Evolutionary conservation across 345 rosid genomes (phyloP).

Genomic region (Iberis pinnata): DNA sequence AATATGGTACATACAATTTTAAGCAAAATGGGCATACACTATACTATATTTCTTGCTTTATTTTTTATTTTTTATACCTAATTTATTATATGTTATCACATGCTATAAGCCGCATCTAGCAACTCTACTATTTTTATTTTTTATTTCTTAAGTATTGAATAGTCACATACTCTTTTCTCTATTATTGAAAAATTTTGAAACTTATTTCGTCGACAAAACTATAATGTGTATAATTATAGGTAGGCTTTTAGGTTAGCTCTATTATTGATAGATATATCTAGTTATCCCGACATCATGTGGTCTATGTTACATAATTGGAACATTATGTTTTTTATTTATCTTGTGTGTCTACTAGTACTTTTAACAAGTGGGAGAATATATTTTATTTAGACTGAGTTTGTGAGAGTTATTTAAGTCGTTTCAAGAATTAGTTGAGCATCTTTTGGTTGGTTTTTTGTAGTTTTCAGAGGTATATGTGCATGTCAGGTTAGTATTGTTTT

Average conservation of each 20-base stretch:
- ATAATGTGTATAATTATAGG: neutral
- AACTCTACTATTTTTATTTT: slow-evolving; percentile 18
- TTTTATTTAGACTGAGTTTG: no score
- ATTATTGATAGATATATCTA: neutral
- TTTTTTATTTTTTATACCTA: slow-evolving; percentile 2
- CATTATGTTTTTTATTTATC: neutral
- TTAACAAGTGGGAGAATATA: no score
- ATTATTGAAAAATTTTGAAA: neutral
- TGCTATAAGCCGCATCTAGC: slow-evolving; percentile 21
- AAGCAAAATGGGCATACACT: slow-evolving; percentile 28
- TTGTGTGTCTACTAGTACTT: no score
- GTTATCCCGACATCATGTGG: slow-evolving; percentile 5
- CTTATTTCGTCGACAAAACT: slow-evolving; percentile 4
- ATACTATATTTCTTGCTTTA: slow-evolving; percentile 4
- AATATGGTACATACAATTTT: no score
- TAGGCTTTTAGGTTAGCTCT: neutral
- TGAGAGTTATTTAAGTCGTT: no score
- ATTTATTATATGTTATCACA: slow-evolving; percentile 5
- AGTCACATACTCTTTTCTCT: slow-evolving; percentile 10
- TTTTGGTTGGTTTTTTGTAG: no score
- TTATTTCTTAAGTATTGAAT: slow-evolving; percentile 20
- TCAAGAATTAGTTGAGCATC: no score
- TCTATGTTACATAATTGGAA: neutral
- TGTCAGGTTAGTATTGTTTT: no score
- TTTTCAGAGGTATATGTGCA: no score